Evolutionary conservation across 257 asterid genomes (phyloP), one percentile per base, ranked within the genome.

Genomic region (Henckelia pumila): DNA sequence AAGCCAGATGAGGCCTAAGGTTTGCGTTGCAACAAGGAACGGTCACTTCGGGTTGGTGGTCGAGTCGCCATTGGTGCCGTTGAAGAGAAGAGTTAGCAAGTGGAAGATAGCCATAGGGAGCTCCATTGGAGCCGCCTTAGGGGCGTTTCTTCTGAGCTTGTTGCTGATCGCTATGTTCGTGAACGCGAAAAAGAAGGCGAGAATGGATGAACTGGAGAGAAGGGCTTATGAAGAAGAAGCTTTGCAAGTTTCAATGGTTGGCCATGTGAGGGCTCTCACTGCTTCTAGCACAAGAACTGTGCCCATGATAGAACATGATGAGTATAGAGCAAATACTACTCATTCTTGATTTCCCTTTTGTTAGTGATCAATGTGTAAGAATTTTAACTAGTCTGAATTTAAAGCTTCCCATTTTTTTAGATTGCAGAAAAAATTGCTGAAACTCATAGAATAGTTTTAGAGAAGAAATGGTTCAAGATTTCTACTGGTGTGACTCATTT

Each of bases 201-300:
- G 87, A 73, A 83, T 83, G 95, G 96, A 90, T 25, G 99, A 90
- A 60, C 13, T 86, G 80, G 97, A 81, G 72, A 81, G 99, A 24
- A 76, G 86, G 75, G 99, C 97, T 23, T 93, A 93, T 32, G 97
- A 93, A 61, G 99, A 93, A 74, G 99, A 93, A 79, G 99, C 99
- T 29, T 71, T 93, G 44, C 86, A 82, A 75, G 97, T 90, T 10
- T 93, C 99, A 16, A 93, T 93, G 99, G 99, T 86, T 24, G 99
- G 96, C 0, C 99, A 93, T 81, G 92, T 93, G 2, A 86, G 98
- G 68, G 92, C 96, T 63, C 80, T 78, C 3, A 83, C 86, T 9
- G 97, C 96, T 40, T 55, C 95, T 11, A 84, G 76, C 8, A 83
- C 91, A 2, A 80, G 98, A 52, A 88, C 97, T 25, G 64, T 74